Evolutionary conservation across 495 filamentous ascomycete species (phyloP).

Genomic region (Glonium stellatum): DNA sequence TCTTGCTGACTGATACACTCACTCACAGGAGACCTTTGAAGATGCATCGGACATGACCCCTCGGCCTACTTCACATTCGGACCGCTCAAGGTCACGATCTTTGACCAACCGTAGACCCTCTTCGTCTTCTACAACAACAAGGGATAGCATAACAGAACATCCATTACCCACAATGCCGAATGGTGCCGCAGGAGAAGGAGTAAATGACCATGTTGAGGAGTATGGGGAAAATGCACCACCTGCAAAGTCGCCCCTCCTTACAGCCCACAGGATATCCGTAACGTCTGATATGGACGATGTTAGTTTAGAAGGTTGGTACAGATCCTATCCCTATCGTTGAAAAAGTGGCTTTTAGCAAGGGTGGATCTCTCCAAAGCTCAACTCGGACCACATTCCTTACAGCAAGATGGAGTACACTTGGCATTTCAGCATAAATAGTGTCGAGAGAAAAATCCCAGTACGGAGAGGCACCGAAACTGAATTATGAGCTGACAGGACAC

Average conservation of each 20-base stretch:
- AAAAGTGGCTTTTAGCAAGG: neutral
- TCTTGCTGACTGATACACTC: constrained; percentile 6
- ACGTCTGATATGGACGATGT: constrained; percentile 30
- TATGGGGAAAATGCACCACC: constrained; percentile 1
- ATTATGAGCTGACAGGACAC: neutral
- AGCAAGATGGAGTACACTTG: neutral
- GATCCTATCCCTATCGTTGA: neutral
- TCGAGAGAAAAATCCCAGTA: neutral
- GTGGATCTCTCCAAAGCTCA: neutral
- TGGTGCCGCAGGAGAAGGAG: neutral
- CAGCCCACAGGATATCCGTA: constrained; percentile 25
- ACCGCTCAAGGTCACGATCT: constrained; percentile 23
- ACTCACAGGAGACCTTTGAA: constrained; percentile 25
- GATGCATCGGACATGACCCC: constrained; percentile 26
- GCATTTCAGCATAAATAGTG: neutral
- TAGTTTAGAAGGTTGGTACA: constrained; percentile 22
- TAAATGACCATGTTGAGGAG: neutral
- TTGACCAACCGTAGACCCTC: constrained; percentile 15
- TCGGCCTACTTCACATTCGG: constrained; percentile 23
- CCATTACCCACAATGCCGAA: constrained; percentile 16
- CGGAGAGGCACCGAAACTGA: neutral
- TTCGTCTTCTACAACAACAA: constrained; percentile 9
- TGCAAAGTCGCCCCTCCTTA: constrained; percentile 21
- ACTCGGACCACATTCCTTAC: neutral
- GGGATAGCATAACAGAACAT: constrained; percentile 15